These are phyloP conservation scores for Entoloma clypeatum DNA, from an alignment of 1,284 basidiomycete genomes.

Conservation along the genomic window DNA sequence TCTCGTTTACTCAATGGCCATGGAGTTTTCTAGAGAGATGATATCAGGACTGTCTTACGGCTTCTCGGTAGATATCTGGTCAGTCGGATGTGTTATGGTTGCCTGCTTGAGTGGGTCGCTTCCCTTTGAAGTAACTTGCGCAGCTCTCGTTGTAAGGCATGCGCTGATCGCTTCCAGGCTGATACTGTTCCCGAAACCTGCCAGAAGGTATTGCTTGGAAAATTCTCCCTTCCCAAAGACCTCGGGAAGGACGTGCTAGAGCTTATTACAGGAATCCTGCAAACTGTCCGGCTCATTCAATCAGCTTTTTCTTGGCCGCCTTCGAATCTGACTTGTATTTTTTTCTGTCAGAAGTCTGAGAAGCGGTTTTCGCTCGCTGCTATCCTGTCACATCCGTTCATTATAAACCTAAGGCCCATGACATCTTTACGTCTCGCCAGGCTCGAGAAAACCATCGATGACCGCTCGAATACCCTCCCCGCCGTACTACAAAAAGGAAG, in stretches of 20 bases:
- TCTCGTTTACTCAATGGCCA: conserved; percentile 1
- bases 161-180: conserved; percentile 1
- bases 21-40: conserved; percentile 33
- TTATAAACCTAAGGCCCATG: conserved; percentile 20
- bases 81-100: conserved; percentile 35
- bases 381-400: conserved; percentile 29
- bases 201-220: conserved; percentile 18
- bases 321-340: background rate
- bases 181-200: conserved; percentile 8
- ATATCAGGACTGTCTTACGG: conserved; percentile 22
- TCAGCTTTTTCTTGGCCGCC: background rate
- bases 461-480: background rate
- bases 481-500: background rate
- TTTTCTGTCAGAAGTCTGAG: conserved; percentile 23
- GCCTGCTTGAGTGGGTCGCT: conserved; percentile 25
- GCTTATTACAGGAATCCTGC: conserved; percentile 25
- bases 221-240: conserved; percentile 19
- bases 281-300: conserved; percentile 24
- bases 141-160: background rate
- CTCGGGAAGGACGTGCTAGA: conserved; percentile 19
- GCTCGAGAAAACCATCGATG: too few species aligned
- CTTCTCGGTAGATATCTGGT: conserved; percentile 38
- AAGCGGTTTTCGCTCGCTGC: conserved; percentile 24
- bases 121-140: conserved; percentile 23
- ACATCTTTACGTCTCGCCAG: conserved; percentile 17